Evolutionary conservation across 2,329 filamentous ascomycete genomes (phyloP).

Genomic region (Fusarium nelsonii): DNA sequence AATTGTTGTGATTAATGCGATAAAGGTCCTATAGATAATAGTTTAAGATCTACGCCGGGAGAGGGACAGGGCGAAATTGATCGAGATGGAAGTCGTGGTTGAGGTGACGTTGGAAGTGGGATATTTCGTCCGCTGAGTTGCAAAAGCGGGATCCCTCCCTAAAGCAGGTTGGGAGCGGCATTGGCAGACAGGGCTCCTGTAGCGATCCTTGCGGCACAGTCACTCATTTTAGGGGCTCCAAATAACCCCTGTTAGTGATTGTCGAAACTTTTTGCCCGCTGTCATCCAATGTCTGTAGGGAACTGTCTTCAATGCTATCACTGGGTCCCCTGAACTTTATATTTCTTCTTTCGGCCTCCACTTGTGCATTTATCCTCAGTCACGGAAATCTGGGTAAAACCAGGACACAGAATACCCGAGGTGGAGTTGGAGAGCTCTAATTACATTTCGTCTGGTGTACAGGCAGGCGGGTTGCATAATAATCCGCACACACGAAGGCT

Average conservation of each 20-base stretch:
- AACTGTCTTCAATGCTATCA: constrained; percentile 7
- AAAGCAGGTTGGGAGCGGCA: not conserved
- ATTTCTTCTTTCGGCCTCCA: constrained; percentile 13
- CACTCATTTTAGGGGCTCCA: constrained; percentile 7
- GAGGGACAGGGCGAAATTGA: not conserved
- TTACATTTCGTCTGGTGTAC: not conserved
- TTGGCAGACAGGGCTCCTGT: constrained; percentile 10
- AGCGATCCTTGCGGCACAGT: constrained; percentile 26
- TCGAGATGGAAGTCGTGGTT: constrained; percentile 16
- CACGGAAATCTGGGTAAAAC: not conserved
- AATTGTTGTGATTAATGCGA: not conserved
- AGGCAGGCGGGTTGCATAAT: too few relatives aligned
- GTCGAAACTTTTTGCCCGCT: not conserved
- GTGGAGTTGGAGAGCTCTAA: not conserved
- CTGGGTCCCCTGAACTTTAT: not conserved
- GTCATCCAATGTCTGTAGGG: constrained; percentile 3
- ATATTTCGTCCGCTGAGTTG: constrained; percentile 15
- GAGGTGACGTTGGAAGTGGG: constrained; percentile 31
- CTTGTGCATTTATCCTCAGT: constrained; percentile 1
- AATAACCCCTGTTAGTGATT: not conserved
- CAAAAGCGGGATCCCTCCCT: constrained; percentile 21
- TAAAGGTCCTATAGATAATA: not conserved
- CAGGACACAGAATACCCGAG: not conserved
- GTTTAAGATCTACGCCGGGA: not conserved
- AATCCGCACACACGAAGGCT: too few relatives aligned